Evolutionary conservation across 2,329 filamentous ascomycete genomes (phyloP).

Genomic region (Fusarium domesticum): DNA sequence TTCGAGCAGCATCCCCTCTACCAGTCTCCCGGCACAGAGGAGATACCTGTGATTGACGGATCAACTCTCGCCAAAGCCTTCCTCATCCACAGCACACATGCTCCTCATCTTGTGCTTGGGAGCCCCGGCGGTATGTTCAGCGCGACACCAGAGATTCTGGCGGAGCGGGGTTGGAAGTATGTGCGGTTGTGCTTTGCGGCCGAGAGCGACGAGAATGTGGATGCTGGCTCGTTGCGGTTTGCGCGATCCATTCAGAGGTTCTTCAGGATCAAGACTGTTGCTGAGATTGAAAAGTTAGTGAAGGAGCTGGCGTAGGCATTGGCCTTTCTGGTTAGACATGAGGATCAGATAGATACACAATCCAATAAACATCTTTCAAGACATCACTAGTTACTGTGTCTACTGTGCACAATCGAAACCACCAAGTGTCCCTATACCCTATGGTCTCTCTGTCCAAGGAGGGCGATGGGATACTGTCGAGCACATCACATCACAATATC

Average conservation of each 20-base stretch:
- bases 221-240: conserved; percentile 59
- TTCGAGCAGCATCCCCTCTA: conserved; percentile 72
- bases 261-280: conserved; percentile 68
- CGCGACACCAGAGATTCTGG: conserved; percentile 57
- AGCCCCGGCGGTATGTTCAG: conserved; percentile 73
- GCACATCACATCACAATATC: conserved; percentile 7
- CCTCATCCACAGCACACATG: conserved; percentile 67
- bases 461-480: no score
- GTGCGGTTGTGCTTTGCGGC: conserved; percentile 83
- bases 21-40: conserved; percentile 30
- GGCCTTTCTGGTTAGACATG: no score
- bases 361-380: no score
- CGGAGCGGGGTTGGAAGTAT: conserved; percentile 64
- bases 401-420: no score
- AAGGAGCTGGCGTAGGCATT: conserved; percentile 32
- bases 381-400: no score
- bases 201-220: conserved; percentile 68
- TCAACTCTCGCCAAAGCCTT: conserved; percentile 61
- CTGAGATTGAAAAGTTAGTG: conserved; percentile 63
- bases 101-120: conserved; percentile 67
- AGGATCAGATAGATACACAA: no score
- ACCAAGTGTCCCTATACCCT: no score
- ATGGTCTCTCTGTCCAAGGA: not conserved
- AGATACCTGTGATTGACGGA: conserved; percentile 46
- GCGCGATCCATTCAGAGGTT: conserved; percentile 69